phyloP scores from a whole-genome alignment of 140 eudicot species.

The Stevia rebaudiana region DNA sequence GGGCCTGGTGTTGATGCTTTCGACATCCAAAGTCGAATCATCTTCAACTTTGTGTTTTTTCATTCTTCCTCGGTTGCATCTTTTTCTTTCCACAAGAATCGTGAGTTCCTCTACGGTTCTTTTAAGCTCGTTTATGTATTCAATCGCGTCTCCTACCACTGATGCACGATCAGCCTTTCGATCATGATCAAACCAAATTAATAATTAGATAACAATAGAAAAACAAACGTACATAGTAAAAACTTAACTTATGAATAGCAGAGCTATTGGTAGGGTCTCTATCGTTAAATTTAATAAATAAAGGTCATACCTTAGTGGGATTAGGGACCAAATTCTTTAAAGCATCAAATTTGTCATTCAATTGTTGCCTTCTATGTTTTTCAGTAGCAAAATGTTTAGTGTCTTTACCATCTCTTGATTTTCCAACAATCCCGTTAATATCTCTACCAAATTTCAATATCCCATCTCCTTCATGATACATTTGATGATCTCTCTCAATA shows the following conservation, averaged over 20 bases:
- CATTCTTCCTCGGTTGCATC: conserved; percentile 58
- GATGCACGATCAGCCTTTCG: conserved; percentile 83
- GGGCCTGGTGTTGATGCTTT: conserved; percentile 35
- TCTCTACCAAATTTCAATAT: conserved; percentile 58
- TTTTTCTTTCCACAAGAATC: conserved; percentile 65
- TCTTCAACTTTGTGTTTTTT: conserved; percentile 63
- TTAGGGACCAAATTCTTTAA: conserved; percentile 37
- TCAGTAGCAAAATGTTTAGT: conserved; percentile 42
- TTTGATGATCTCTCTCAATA: conserved; percentile 49
- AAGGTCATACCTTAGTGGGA: conserved; percentile 33
- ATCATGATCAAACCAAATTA: conserved; percentile 9
- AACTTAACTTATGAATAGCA: too few relatives aligned
- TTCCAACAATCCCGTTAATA: conserved; percentile 39
- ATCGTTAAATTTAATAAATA: not conserved
- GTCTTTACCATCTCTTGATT: conserved; percentile 39
- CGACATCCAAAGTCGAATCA: conserved; percentile 39
- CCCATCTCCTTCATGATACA: conserved; percentile 59
- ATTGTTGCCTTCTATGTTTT: conserved; percentile 40
- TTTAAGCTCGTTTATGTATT: conserved; percentile 78
- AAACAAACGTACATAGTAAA: too few relatives aligned
- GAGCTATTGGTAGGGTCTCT: too few relatives aligned
- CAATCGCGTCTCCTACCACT: conserved; percentile 75
- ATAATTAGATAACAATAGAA: not conserved
- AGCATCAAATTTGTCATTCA: conserved; percentile 36
- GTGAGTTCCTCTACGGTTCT: conserved; percentile 71